Percentiles rank a stretch among this genome's conserved stretches.
Evolutionary conservation across 352 stramenopile species (phyloP).

Genomic region (Phytophthora pistaciae): DNA sequence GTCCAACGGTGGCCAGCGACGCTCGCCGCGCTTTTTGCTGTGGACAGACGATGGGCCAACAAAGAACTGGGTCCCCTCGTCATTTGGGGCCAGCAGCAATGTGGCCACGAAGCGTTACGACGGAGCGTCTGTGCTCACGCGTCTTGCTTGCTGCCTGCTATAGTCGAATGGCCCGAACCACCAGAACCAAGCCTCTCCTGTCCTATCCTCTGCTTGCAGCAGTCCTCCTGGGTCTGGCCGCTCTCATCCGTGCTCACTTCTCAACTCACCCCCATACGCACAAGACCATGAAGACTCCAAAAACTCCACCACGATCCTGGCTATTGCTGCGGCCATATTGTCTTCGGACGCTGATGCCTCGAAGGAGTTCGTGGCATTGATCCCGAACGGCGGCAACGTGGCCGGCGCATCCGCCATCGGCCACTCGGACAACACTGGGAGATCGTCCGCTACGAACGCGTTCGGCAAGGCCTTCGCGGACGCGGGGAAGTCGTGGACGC

Average conservation of each 20-base stretch:
- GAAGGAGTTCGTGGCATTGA: constrained; percentile 30
- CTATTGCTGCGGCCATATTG: not conserved
- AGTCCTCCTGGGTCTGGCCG: too few species aligned
- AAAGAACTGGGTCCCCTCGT: not conserved
- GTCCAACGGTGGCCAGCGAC: constrained; percentile 19
- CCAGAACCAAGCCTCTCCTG: constrained; percentile 12
- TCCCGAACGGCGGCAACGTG: constrained; percentile 58
- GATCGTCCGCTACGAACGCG: constrained; percentile 18
- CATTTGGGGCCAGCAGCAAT: constrained; percentile 17
- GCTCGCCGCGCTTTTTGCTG: not conserved
- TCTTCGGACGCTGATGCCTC: constrained; percentile 1
- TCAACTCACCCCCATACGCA: constrained; percentile 12
- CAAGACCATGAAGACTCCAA: constrained; percentile 16
- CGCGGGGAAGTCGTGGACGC: constrained; percentile 48
- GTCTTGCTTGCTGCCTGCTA: not conserved
- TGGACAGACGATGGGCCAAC: not conserved
- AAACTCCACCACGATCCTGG: not conserved
- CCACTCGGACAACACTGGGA: constrained; percentile 35
- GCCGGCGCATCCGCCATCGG: constrained; percentile 37
- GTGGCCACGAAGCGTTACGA: not conserved
- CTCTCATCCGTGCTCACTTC: constrained; percentile 9
- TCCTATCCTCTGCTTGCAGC: not conserved
- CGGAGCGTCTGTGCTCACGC: not conserved
- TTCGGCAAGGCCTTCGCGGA: constrained; percentile 48
- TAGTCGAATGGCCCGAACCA: constrained; percentile 9